Percentiles rank a stretch among this genome's conserved stretches.
Evolutionary conservation across 169 alveolate species (phyloP).

Genomic region (Cryptosporidium felis): DNA sequence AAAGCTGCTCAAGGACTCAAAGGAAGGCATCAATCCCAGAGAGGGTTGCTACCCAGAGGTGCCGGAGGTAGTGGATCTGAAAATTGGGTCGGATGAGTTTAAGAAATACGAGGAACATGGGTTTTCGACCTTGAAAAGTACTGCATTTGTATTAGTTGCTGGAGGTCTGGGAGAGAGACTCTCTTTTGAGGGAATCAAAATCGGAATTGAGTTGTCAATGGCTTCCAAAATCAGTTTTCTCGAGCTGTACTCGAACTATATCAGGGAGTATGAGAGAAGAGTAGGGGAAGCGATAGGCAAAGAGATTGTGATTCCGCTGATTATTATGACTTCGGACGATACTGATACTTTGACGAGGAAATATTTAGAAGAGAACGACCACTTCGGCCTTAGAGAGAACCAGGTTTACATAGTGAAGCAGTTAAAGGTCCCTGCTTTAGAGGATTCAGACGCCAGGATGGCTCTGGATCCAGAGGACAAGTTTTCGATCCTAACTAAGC

Average conservation of each 20-base stretch:
- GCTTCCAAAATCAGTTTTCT: constrained; percentile 81
- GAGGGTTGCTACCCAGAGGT: constrained; percentile 83
- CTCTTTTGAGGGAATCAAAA: constrained; percentile 90
- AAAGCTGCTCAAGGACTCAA: constrained; percentile 80
- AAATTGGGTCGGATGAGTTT: constrained; percentile 76
- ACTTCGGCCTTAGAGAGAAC: constrained; percentile 84
- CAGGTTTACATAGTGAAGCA: constrained; percentile 87
- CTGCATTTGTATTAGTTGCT: constrained; percentile 93
- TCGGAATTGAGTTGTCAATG: constrained; percentile 86
- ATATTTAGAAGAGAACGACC: constrained; percentile 78
- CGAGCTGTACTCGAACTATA: constrained; percentile 82
- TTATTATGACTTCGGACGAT: constrained; percentile 94
- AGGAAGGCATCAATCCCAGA: constrained; percentile 86
- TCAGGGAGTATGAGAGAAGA: constrained; percentile 82
- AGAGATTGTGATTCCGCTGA: constrained; percentile 80
- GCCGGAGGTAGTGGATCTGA: constrained; percentile 78
- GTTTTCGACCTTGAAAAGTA: constrained; percentile 76
- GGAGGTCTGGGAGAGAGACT: constrained; percentile 96
- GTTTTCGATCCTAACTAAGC: constrained; percentile 86
- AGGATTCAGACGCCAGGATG: constrained; percentile 85
- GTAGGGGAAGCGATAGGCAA: constrained; percentile 73
- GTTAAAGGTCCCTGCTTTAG: constrained; percentile 90
- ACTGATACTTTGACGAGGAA: constrained; percentile 86
- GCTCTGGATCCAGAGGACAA: constrained; percentile 79
- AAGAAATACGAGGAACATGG: constrained; percentile 85